Percentiles rank a stretch among this genome's conserved stretches.
phyloP scores from a whole-genome alignment of 2,329 filamentous ascomycete genomes.

The Coniochaeta hoffmannii region DNA sequence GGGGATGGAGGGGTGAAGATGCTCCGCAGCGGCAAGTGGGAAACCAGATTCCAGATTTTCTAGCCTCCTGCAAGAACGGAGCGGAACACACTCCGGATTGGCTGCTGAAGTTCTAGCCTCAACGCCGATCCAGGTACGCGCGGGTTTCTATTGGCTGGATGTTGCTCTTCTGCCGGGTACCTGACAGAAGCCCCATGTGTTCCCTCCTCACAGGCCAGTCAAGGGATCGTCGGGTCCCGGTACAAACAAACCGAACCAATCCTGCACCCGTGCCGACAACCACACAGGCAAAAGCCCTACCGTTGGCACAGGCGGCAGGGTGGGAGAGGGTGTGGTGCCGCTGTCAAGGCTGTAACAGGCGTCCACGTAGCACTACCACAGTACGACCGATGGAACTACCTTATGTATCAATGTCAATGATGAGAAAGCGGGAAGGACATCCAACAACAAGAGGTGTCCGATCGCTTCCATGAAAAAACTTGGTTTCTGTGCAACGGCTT shows the following conservation, averaged over 20 bases:
- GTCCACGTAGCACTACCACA: not conserved
- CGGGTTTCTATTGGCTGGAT: constrained; percentile 21
- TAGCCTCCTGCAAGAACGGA: not conserved
- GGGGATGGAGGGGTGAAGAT: not conserved
- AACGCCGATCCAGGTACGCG: not conserved
- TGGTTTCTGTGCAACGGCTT: no score
- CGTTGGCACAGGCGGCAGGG: not conserved
- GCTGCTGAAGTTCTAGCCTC: not conserved
- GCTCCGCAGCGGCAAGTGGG: not conserved
- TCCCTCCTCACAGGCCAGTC: constrained; percentile 25
- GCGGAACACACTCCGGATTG: not conserved
- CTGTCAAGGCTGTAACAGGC: not conserved
- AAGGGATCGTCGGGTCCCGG: not conserved
- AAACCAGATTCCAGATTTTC: not conserved
- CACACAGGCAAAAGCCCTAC: constrained; percentile 7
- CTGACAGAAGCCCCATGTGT: constrained; percentile 33
- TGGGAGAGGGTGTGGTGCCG: not conserved
- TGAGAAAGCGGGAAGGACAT: not conserved
- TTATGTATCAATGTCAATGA: not conserved
- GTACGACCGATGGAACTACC: not conserved
- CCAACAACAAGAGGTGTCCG: no score
- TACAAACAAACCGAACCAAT: constrained; percentile 2
- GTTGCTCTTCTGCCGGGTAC: constrained; percentile 29
- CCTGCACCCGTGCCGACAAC: no score
- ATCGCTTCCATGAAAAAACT: no score